phyloP scores from a whole-genome alignment of 208 protist species.

The Crithidia bombi region DNA sequence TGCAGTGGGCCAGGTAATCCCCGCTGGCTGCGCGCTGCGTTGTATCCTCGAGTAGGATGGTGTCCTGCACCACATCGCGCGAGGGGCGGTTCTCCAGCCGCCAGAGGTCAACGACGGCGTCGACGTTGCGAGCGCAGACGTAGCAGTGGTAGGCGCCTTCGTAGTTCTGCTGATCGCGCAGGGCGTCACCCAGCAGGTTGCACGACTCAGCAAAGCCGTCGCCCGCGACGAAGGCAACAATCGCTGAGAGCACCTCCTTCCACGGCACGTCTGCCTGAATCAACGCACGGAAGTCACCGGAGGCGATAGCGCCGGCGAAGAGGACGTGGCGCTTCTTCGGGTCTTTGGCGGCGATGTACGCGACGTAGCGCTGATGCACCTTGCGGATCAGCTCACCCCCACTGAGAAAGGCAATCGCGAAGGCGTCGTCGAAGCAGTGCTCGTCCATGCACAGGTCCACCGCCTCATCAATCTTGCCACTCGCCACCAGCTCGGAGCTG shows the following conservation, averaged over 20 bases:
- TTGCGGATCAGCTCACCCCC: conserved; percentile 59
- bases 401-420: conserved; percentile 71
- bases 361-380: conserved; percentile 69
- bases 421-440: conserved; percentile 76
- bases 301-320: conserved; percentile 70
- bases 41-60: conserved; percentile 71
- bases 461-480: conserved; percentile 69
- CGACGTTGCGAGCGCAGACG: conserved; percentile 77
- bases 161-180: conserved; percentile 51
- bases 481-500: conserved; percentile 58
- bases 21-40: conserved; percentile 49
- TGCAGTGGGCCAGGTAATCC: conserved; percentile 56
- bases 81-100: conserved; percentile 46
- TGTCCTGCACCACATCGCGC: conserved; percentile 59
- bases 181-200: conserved; percentile 59
- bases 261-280: conserved; percentile 56
- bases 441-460: conserved; percentile 76
- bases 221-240: conserved; percentile 65
- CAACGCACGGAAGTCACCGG: conserved; percentile 63
- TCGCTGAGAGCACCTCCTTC: conserved; percentile 75
- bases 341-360: conserved; percentile 36
- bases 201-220: conserved; percentile 72
- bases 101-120: conserved; percentile 72
- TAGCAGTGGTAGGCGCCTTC: conserved; percentile 81
- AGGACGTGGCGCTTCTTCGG: conserved; percentile 69